Conservation (phyloP, 768 basidiomycete species). For the Tricholomella constricta region DNA sequence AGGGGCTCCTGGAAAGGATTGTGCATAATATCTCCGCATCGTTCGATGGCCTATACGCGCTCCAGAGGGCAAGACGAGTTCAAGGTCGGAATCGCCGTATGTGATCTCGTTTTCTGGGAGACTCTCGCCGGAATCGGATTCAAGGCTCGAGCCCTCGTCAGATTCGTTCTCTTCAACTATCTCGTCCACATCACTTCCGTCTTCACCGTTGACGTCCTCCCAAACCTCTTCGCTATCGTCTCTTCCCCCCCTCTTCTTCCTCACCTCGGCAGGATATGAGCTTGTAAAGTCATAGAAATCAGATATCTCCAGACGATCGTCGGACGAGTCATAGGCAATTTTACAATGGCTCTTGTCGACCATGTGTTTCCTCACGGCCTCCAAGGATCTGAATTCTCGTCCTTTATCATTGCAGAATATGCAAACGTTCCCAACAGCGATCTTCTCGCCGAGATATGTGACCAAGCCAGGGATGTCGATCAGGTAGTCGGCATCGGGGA, state of each 20-base stretch:
- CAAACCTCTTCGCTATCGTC: conserved; percentile 25
- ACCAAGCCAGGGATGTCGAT: conserved; percentile 82
- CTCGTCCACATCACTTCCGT: conserved; percentile 48
- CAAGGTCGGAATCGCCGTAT: conserved; percentile 79
- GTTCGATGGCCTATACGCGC: conserved; percentile 90
- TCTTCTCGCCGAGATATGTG: conserved; percentile 87
- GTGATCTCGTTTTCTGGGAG: conserved; percentile 58
- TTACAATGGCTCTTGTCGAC: conserved; percentile 95
- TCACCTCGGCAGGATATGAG: conserved; percentile 63
- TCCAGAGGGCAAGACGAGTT: conserved; percentile 93
- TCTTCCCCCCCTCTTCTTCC: conserved; percentile 26
- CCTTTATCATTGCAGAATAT: conserved; percentile 86
- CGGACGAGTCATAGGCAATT: conserved; percentile 82
- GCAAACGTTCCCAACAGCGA: conserved; percentile 91
- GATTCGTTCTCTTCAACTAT: conserved; percentile 40
- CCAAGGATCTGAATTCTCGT: conserved; percentile 78
- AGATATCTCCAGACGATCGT: conserved; percentile 82
- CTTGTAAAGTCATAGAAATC: conserved; percentile 92
- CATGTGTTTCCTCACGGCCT: conserved; percentile 96
- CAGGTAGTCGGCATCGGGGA: conserved; percentile 92
- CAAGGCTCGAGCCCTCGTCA: conserved; percentile 36
- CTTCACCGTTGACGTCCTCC: conserved; percentile 43
- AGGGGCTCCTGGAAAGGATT: conserved; percentile 61
- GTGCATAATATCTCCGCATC: conserved; percentile 83
- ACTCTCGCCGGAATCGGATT: conserved; percentile 43